A percentile compares a stretch with the other conserved stretches of the same genome.
Conservation (phyloP, 225 moss, liverwort and hornwort genomes). For the Bryoerythrophyllum caledonicum region DNA sequence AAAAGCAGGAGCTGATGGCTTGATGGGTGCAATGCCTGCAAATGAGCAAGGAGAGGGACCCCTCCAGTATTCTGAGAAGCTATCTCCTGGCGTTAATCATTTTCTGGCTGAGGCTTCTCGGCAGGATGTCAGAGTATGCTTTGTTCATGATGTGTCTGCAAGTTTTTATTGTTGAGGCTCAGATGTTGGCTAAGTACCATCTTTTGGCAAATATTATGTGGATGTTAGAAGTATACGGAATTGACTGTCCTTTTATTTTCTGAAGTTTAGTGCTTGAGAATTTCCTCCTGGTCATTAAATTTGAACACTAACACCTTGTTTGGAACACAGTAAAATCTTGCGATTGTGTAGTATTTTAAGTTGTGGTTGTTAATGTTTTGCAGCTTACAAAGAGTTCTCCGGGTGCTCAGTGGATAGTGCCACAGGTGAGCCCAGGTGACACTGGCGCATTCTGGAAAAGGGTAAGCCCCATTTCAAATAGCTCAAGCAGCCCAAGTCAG, state of each 20-base stretch:
- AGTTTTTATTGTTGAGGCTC: slow-evolving; percentile 6
- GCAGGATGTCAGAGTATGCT: slow-evolving; percentile 74
- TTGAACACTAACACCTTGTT: not conserved
- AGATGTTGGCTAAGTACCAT: not conserved
- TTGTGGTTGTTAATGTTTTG: slow-evolving; percentile 24
- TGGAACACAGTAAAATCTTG: not conserved
- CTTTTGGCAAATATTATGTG: not conserved
- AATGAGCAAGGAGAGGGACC: slow-evolving; percentile 65
- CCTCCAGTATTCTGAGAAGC: slow-evolving; percentile 85
- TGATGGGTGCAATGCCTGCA: slow-evolving; percentile 74
- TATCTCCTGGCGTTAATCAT: slow-evolving; percentile 90
- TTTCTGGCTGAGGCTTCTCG: slow-evolving; percentile 85
- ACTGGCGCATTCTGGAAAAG: slow-evolving; percentile 87
- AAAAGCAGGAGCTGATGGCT: slow-evolving; percentile 84
- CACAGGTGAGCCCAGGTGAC: slow-evolving; percentile 91
- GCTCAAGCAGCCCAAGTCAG: slow-evolving; percentile 87
- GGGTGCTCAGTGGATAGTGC: slow-evolving; percentile 68
- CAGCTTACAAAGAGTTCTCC: slow-evolving; percentile 60
- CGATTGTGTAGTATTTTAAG: slow-evolving; percentile 21
- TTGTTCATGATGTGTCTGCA: not conserved
- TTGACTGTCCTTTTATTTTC: not conserved
- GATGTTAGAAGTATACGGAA: slow-evolving; percentile 8
- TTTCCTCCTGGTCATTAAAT: slow-evolving; percentile 16
- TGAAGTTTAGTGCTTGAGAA: slow-evolving; percentile 16
- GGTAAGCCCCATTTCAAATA: slow-evolving; percentile 79